A percentile compares a stretch with the other conserved stretches of the same genome.
Evolutionary conservation across 352 stramenopile species (phyloP).

Genomic region (Pythium phragmiticola): DNA sequence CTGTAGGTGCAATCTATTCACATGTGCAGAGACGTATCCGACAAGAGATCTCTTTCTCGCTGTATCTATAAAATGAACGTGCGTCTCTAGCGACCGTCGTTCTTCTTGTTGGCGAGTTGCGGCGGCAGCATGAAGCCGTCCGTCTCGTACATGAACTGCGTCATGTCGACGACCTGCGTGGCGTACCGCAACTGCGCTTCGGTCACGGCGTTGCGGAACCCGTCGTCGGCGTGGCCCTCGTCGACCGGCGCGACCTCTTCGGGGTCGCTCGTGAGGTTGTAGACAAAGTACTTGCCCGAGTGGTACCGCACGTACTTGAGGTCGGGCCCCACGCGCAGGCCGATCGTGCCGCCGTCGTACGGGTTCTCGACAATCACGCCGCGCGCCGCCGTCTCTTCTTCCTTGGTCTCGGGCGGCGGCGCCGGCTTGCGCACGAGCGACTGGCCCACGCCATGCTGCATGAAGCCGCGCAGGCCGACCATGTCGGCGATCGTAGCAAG

Average conservation of each 20-base stretch:
- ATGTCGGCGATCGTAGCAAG: constrained; percentile 19
- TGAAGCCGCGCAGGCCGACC: constrained; percentile 10
- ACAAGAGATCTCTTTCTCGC: too few species aligned
- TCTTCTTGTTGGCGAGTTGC: too few species aligned
- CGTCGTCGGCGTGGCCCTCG: not conserved
- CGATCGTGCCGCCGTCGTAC: constrained; percentile 1
- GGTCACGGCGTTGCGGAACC: constrained; percentile 5
- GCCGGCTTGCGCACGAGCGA: constrained; percentile 15
- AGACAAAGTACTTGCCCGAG: constrained; percentile 4
- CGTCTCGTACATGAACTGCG: constrained; percentile 8
- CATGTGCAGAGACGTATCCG: too few species aligned
- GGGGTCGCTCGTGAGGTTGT: constrained; percentile 14
- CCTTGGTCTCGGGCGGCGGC: not conserved
- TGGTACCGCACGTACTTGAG: constrained; percentile 11
- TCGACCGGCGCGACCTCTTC: constrained; percentile 1
- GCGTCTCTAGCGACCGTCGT: too few species aligned
- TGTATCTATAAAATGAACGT: too few species aligned
- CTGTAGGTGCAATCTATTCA: too few species aligned
- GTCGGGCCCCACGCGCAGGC: constrained; percentile 1
- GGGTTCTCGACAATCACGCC: constrained; percentile 8
- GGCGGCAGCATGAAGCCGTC: constrained; percentile 10
- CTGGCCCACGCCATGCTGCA: constrained; percentile 18
- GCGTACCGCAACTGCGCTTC: not conserved
- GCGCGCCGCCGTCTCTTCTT: not conserved
- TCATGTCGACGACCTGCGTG: constrained; percentile 2